These are phyloP conservation scores for Sporodiniella umbellata DNA, from an alignment of 371 early-diverging fungal genomes.

Conservation along the genomic window DNA sequence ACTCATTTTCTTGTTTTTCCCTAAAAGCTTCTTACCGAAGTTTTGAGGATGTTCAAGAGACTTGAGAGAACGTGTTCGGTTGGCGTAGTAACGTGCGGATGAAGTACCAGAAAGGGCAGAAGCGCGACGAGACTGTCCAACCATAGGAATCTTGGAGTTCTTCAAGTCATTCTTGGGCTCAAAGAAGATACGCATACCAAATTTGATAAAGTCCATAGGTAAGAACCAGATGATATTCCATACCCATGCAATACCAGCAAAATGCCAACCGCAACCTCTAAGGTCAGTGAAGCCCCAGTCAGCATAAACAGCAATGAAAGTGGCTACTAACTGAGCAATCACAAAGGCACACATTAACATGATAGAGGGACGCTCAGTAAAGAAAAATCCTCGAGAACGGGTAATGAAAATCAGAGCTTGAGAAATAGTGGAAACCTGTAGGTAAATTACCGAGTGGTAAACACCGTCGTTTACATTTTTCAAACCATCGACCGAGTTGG, in stretches of 20 bases:
- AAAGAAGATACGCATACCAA: constrained; percentile 59
- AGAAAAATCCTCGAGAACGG: constrained; percentile 61
- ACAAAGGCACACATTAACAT: constrained; percentile 54
- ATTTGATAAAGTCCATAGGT: constrained; percentile 74
- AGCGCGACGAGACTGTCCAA: constrained; percentile 41
- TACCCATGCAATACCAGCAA: constrained; percentile 70
- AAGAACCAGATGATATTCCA: constrained; percentile 78
- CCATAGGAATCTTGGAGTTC: constrained; percentile 33
- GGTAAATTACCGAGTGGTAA: constrained; percentile 55
- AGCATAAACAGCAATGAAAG: constrained; percentile 60
- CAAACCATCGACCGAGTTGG: constrained; percentile 31
- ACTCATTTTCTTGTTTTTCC: constrained; percentile 33
- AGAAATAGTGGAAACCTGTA: constrained; percentile 59
- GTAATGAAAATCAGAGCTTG: constrained; percentile 62
- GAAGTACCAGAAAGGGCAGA: constrained; percentile 43
- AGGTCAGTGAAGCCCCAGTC: constrained; percentile 61
- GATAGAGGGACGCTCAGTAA: constrained; percentile 53
- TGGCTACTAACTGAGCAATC: constrained; percentile 56
- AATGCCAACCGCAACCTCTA: constrained; percentile 56
- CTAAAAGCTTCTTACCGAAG: constrained; percentile 37
- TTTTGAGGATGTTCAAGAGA: constrained; percentile 42
- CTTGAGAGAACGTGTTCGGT: constrained; percentile 41
- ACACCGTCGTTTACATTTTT: constrained; percentile 41
- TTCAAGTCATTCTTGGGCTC: constrained; percentile 46
- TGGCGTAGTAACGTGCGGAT: constrained; percentile 47